Conservation (phyloP, 805 yeast species). For the Yamadazyma insecticola region DNA sequence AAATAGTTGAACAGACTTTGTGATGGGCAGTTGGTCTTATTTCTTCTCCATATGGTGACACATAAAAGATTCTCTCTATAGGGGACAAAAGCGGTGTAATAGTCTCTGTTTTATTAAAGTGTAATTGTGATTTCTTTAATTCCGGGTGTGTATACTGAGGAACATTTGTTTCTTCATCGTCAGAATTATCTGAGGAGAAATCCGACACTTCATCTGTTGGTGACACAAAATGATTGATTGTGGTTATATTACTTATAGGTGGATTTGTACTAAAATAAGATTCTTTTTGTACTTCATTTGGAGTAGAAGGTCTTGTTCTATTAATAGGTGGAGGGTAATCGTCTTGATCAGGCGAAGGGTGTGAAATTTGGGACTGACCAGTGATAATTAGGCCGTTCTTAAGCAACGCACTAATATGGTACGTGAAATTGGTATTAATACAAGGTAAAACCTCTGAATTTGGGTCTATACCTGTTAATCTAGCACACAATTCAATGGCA, state of each 20-base stretch:
- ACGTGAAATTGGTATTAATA: conserved; percentile 76
- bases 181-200: conserved; percentile 20
- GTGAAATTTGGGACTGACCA: conserved; percentile 93
- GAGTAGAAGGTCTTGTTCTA: conserved; percentile 21
- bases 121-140: conserved; percentile 66
- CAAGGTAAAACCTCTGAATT: conserved; percentile 67
- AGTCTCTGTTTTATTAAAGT: conserved; percentile 56
- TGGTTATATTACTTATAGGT: conserved; percentile 5
- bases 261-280: neutral
- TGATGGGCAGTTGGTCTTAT: conserved; percentile 70
- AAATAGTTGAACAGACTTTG: conserved; percentile 50
- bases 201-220: conserved; percentile 4
- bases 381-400: conserved; percentile 68
- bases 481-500: conserved; percentile 69
- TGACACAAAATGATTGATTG: conserved; percentile 6
- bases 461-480: conserved; percentile 57
- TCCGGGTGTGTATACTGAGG: conserved; percentile 78
- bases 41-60: conserved; percentile 86
- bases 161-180: conserved; percentile 54
- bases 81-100: conserved; percentile 67
- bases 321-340: conserved; percentile 22
- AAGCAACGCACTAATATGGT: conserved; percentile 77
- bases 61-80: conserved; percentile 66
- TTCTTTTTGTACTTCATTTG: conserved; percentile 6
- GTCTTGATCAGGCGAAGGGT: conserved; percentile 48